These are phyloP conservation scores for Lyophyllum decastes DNA, from an alignment of 768 basidiomycete genomes.

Conservation along the genomic window DNA sequence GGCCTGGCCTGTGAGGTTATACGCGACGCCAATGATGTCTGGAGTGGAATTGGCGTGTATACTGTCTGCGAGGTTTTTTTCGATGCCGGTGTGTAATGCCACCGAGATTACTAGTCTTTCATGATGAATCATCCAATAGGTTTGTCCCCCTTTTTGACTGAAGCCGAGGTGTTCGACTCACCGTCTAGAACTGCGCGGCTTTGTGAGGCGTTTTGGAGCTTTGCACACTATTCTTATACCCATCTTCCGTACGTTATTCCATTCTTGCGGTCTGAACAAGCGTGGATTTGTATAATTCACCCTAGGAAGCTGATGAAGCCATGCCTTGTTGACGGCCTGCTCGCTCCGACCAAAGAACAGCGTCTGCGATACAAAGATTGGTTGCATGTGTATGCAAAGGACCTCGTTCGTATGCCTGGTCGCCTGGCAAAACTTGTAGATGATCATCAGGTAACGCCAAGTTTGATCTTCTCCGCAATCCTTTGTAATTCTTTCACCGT, in stretches of 20 bases:
- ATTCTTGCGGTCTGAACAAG: neutral
- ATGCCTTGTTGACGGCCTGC: neutral
- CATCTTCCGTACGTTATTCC: neutral
- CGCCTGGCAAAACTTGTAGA: neutral
- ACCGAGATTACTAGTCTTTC: conserved; percentile 13
- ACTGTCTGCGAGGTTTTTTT: conserved; percentile 21
- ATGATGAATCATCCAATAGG: conserved; percentile 12
- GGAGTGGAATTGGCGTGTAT: conserved; percentile 22
- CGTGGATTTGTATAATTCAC: neutral
- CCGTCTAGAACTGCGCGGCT: conserved; percentile 21
- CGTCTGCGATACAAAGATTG: neutral
- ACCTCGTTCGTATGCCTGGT: neutral
- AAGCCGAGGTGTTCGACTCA: conserved; percentile 20
- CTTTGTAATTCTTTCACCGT: neutral
- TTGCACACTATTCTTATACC: conserved; percentile 3
- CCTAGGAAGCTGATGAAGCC: neutral
- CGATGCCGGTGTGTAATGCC: conserved; percentile 15
- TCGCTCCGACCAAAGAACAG: neutral
- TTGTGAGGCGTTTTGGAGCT: conserved; percentile 19
- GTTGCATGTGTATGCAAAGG: neutral
- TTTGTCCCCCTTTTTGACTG: conserved; percentile 16
- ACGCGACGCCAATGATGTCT: conserved; percentile 5
- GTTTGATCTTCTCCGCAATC: neutral
- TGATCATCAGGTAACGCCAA: neutral
- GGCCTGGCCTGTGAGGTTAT: conserved; percentile 13